A percentile compares a stretch with the other conserved stretches of the same genome.
Evolutionary conservation across 1,284 basidiomycete genomes (phyloP).

Genomic region (Thecaphora thlaspeos): DNA sequence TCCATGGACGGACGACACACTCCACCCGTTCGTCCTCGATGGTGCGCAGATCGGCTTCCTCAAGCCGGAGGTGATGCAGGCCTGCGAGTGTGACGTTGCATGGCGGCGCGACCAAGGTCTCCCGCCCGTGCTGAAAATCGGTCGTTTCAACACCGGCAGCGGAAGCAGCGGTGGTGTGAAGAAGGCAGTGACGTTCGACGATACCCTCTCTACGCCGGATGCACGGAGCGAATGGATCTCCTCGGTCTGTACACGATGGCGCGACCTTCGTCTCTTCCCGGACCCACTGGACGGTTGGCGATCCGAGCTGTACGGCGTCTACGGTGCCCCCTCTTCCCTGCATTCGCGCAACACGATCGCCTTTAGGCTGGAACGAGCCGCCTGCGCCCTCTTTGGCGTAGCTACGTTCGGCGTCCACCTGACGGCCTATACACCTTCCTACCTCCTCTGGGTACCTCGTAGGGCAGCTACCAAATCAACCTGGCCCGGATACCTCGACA

Average conservation of each 20-base stretch:
- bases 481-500: slow-evolving; percentile 59
- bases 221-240: slow-evolving; percentile 27
- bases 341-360: slow-evolving; percentile 60
- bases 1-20: slow-evolving; percentile 40
- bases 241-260: slow-evolving; percentile 33
- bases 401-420: slow-evolving; percentile 85
- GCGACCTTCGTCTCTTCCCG: slow-evolving; percentile 31
- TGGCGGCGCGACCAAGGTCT: slow-evolving; percentile 5
- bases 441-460: slow-evolving; percentile 79
- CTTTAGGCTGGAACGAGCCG: slow-evolving; percentile 85
- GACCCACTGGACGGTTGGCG: slow-evolving; percentile 57
- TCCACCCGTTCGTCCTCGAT: slow-evolving; percentile 41
- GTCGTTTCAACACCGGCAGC: slow-evolving; percentile 7
- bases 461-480: slow-evolving; percentile 83
- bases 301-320: slow-evolving; percentile 49
- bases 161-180: slow-evolving; percentile 19
- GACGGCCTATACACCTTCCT: slow-evolving; percentile 60
- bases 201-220: slow-evolving; percentile 10
- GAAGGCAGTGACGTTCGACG: slow-evolving; percentile 23
- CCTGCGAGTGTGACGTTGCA: slow-evolving; percentile 21
- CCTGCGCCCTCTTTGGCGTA: slow-evolving; percentile 82
- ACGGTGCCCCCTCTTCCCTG: slow-evolving; percentile 19
- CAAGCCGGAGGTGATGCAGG: slow-evolving; percentile 27
- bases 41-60: slow-evolving; percentile 52
- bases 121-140: slow-evolving; percentile 11